Base-by-base conservation (phyloP, 2,329 filamentous ascomycete genomes). In the Neonectria coccinea region DNA sequence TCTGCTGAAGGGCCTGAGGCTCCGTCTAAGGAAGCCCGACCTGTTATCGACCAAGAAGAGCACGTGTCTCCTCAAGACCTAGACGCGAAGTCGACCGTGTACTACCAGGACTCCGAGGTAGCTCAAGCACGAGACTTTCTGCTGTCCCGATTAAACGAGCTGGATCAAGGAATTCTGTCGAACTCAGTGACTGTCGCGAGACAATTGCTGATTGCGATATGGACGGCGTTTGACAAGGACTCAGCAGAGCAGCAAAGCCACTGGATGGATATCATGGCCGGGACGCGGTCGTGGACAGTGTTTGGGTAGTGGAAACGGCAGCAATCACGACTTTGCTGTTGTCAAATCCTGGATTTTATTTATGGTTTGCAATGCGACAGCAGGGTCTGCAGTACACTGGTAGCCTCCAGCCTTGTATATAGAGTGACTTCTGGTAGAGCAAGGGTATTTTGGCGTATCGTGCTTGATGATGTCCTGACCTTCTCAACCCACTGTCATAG, bases 241-340 rank as follows among this genome's bases (percentile, higher is more conserved):
- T 47, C 48, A 2, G 6, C 48, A 1, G 47, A 1, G 36, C 60
- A 25, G 53, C 62, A 5, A 25, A 51, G 25, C 7, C 70, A 72
- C 39, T 72, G 70, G 70, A 69, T 72, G 27, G 68, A 72, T 42
- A 56, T 72, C 5, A 72, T 72, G 70, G 66, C 72, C 14, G 62
- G 62, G 14, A 65, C 69, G 2, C 72, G 68, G 5, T 25, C 72
- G n/a, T 57, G 70, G 31, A 72, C 70, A 0, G 25, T 72, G 5
- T 72, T 72, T 48, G 70, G 70, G 16, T 72, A 68, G 22, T n/a
- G 14, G 20, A 18, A 16, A 22, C 8, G 27, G 4, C n/a, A 4
- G 14, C 18, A 9, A 5, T 11, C 10, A 25, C 20, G 5, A 16
- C 4, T 5, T 36, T 36, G 31, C 33, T 36, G 33, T 12, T 12